Conservation (phyloP, 176 grass and related monocot species). For the Oryza meridionalis region DNA sequence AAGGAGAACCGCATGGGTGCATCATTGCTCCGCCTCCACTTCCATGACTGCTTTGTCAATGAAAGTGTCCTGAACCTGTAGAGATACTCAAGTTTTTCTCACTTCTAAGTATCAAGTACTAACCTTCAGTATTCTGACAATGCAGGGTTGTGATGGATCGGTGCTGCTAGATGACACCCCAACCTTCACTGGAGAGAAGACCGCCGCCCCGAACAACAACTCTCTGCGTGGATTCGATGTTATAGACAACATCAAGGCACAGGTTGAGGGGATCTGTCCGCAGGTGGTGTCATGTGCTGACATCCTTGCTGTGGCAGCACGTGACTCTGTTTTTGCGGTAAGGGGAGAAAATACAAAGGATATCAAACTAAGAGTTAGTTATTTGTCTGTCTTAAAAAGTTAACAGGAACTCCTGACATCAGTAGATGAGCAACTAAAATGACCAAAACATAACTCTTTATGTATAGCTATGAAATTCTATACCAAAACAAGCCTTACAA, state of each 20-base stretch:
- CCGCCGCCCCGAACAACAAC: conserved; percentile 49
- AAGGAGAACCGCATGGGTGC: conserved; percentile 63
- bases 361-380: not conserved
- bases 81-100: not conserved
- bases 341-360: conserved; percentile 14
- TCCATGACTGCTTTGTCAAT: conserved; percentile 74
- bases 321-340: conserved; percentile 61
- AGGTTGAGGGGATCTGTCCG: conserved; percentile 49
- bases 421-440: conserved; percentile 11
- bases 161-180: conserved; percentile 66
- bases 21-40: conserved; percentile 70
- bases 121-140: not conserved
- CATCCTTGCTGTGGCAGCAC: conserved; percentile 62
- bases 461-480: not conserved
- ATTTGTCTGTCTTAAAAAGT: not conserved
- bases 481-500: not conserved
- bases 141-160: conserved; percentile 68
- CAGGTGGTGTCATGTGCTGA: conserved; percentile 68
- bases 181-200: conserved; percentile 57
- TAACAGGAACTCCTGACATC: not conserved
- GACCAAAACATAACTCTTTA: not conserved
- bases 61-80: conserved; percentile 32
- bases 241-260: conserved; percentile 61
- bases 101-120: not conserved
- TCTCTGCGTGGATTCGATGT: conserved; percentile 56